These are phyloP conservation scores for Metschnikowia picachoensis DNA, from an alignment of 805 yeast species.

Conservation along the genomic window DNA sequence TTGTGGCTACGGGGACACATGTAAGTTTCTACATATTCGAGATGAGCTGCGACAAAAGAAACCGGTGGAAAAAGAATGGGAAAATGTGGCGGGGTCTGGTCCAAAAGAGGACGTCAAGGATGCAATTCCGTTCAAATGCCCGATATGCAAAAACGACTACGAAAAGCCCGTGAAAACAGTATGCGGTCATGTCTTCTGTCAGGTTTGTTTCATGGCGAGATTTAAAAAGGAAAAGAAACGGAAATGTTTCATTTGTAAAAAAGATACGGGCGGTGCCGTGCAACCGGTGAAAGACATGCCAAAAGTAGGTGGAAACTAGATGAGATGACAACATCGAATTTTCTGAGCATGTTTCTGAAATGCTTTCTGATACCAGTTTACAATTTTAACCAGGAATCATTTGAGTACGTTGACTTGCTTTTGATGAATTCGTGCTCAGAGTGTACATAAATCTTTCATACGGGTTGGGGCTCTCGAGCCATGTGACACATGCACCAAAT, in stretches of 20 bases:
- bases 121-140: slow-evolving; percentile 56
- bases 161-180: slow-evolving; percentile 52
- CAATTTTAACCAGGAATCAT: too few relatives aligned
- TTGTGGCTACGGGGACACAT: slow-evolving; percentile 96
- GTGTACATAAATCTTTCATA: too few relatives aligned
- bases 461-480: too few relatives aligned
- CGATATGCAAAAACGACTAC: slow-evolving; percentile 55
- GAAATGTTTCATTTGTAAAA: slow-evolving; percentile 56
- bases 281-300: slow-evolving; percentile 38
- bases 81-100: slow-evolving; percentile 28
- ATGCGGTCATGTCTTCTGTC: slow-evolving; percentile 66
- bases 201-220: slow-evolving; percentile 50
- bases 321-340: neutral
- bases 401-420: too few relatives aligned
- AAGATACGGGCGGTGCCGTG: slow-evolving; percentile 58
- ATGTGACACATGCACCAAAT: too few relatives aligned
- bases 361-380: too few relatives aligned
- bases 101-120: neutral
- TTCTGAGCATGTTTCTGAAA: too few relatives aligned
- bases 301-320: neutral
- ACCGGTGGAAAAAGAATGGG: slow-evolving; percentile 71
- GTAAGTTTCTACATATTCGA: slow-evolving; percentile 89
- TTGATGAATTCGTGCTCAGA: too few relatives aligned
- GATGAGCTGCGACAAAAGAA: slow-evolving; percentile 76
- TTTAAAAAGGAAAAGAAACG: slow-evolving; percentile 35